Evolutionary conservation across 2,329 filamentous ascomycete species (phyloP), one percentile per base, ranked within the genome.

Genomic region (Colletotrichum sojae): DNA sequence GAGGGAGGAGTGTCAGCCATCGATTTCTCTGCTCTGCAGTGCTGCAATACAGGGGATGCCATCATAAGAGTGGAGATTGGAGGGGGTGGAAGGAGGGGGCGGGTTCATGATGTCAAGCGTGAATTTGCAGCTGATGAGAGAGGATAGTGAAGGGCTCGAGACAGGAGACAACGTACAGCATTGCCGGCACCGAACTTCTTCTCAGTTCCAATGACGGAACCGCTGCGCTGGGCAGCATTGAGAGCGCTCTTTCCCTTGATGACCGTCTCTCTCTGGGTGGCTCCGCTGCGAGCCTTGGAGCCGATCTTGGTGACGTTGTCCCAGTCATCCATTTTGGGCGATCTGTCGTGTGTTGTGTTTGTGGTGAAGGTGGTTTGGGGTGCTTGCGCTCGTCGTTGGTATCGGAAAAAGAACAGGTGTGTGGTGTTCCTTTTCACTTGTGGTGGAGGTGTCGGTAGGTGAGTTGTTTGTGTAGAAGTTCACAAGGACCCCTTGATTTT

Each of bases 261-360:
- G 75, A 98, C 95, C 4, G 92, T 97, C 88, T 98, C 94, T 75
- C 94, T 93, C 74, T 89, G 85, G 63, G 80, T 81, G 67, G 82
- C 87, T 75, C 91, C 92, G 73, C 89, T 88, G 77, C 90, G 90
- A 78, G 88, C 89, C 84, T 93, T 95, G 89, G 90, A 94, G 78
- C 96, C 96, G 79, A 99, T 98, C 88, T 96, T 97, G 84, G 94
- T 97, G 75, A 92, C 90, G 75, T 84, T 82, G 76, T 97, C 92
- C 95, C 95, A 98, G 78, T 97, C 94, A 61, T 80, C 81, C 88
- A 92, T 90, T 60, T 77, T 90, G 90, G 89, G 88, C 75, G 75
- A 82, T 75, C 78, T 64, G 69, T 73, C 74, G 61, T 70, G 25
- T 27, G 31, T 43, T 31, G 36, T 39, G 62, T 52, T 20, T 9